Evolutionary conservation across 2,329 filamentous ascomycete species (phyloP), one percentile per base, ranked within the genome.

Genomic region (Fusarium chuoi): DNA sequence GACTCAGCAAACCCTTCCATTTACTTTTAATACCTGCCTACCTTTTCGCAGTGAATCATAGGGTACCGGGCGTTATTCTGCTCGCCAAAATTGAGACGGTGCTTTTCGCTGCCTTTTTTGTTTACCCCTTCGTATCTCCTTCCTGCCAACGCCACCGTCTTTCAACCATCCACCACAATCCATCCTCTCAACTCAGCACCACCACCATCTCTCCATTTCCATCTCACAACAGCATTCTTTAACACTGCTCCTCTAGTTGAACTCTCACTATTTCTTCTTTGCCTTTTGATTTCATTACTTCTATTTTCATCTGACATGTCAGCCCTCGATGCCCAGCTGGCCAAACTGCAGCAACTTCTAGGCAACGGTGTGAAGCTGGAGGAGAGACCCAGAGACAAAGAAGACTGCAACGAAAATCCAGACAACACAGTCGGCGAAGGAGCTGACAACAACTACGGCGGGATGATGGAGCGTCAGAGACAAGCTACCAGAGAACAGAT

Each of bases 321-420:
- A 8, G 65, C 59, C 17, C 55, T 66, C 14, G 51, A 75, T n/a
- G 48, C 49, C 38, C 78, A 75, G 17, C 51, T 80, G 30, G 69
- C 75, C 68, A 68, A 49, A 62, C 73, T 80, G 26, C 73, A 71
- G 48, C 48, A 28, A 10, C 44, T 76, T 33, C 56, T 80, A 22
- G 78, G 77, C 22, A 67, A 75, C 36, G 60, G 51, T 11, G 75
- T 78, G 7, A 66, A 65, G 30, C 54, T 78, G 20, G 62, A 55
- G 4, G 74, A 77, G n/a, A 63, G 26, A 4, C 38, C 54, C 10
- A 46, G 64, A 26, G 44, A 56, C 22, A 30, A 35, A 22, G 39
- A 52, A 65, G 36, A 62, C 7, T 41, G 69, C 15, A 62, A 58
- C 41, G n/a, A 62, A 24, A 41, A 39, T n/a, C 7, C 39, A 22